phyloP scores from a whole-genome alignment of 177 flowering plant genomes.

The Vitis hybrid region DNA sequence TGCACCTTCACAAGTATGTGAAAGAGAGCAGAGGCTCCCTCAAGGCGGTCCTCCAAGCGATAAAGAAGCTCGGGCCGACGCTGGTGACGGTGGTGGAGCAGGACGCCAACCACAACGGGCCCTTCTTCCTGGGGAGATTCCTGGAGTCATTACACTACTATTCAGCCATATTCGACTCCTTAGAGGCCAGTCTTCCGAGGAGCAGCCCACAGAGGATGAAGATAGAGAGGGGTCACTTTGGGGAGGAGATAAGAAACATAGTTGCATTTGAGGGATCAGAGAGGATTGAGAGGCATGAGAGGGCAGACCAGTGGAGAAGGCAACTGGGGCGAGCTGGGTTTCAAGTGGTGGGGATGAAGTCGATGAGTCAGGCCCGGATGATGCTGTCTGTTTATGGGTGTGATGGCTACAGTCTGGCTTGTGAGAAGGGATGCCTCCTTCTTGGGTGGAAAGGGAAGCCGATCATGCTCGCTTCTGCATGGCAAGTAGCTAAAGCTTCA shows the following conservation, averaged over 20 bases:
- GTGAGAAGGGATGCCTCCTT: constrained; percentile 58
- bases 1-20: constrained; percentile 55
- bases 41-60: constrained; percentile 53
- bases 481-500: constrained; percentile 33
- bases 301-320: constrained; percentile 64
- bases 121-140: constrained; percentile 71
- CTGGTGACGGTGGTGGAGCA: constrained; percentile 58
- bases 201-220: constrained; percentile 45
- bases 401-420: constrained; percentile 54
- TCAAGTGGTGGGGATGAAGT: constrained; percentile 40
- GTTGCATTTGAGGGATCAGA: constrained; percentile 49
- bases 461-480: constrained; percentile 60
- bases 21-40: constrained; percentile 64
- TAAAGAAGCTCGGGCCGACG: constrained; percentile 46
- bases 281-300: constrained; percentile 60
- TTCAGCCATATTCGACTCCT: constrained; percentile 62
- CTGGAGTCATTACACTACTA: constrained; percentile 69
- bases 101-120: constrained; percentile 72
- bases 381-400: constrained; percentile 57
- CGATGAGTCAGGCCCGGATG: constrained; percentile 45
- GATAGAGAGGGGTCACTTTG: constrained; percentile 54
- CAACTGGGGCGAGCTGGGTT: constrained; percentile 59
- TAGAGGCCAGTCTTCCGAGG: constrained; percentile 50
- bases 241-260: constrained; percentile 55
- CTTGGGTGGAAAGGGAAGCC: constrained; percentile 73